phyloP scores from a whole-genome alignment of 352 stramenopile species.

The Phytophthora syringae region DNA sequence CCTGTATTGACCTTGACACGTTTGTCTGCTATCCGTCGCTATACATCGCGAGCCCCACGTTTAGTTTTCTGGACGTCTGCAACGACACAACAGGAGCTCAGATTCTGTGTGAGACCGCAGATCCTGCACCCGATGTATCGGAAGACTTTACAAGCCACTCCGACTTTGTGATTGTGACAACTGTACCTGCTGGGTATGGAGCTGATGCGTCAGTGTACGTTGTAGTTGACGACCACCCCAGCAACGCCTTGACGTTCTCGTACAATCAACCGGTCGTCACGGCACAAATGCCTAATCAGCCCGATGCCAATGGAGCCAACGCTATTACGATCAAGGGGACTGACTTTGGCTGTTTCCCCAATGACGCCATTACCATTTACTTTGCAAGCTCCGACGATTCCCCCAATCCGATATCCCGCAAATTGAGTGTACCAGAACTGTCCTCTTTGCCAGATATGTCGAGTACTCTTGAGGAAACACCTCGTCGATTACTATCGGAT shows the following conservation, averaged over 20 bases:
- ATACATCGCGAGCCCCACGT: constrained; percentile 40
- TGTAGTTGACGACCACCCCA: constrained; percentile 55
- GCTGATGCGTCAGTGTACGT: constrained; percentile 48
- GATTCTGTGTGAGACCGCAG: constrained; percentile 36
- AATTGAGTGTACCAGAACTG: constrained; percentile 2
- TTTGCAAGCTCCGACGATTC: constrained; percentile 27
- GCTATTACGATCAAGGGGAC: constrained; percentile 64
- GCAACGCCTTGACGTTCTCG: constrained; percentile 56
- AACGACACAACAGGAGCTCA: constrained; percentile 31
- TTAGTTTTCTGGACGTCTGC: constrained; percentile 44
- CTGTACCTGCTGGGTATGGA: constrained; percentile 57
- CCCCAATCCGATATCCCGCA: constrained; percentile 17
- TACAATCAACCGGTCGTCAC: constrained; percentile 68
- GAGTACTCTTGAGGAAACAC: constrained; percentile 6
- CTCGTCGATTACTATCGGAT: constrained; percentile 8
- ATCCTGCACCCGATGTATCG: not conserved
- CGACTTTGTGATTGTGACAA: constrained; percentile 56
- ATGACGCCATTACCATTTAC: constrained; percentile 57
- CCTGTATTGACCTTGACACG: constrained; percentile 51
- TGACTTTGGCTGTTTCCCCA: constrained; percentile 75
- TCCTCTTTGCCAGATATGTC: constrained; percentile 1
- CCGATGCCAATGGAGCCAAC: constrained; percentile 66
- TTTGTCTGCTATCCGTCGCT: constrained; percentile 61
- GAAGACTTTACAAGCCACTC: constrained; percentile 52
- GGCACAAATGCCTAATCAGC: constrained; percentile 70